Evolutionary conservation across 176 grass and related monocot genomes (phyloP).

Genomic region (Oryza coarctata): DNA sequence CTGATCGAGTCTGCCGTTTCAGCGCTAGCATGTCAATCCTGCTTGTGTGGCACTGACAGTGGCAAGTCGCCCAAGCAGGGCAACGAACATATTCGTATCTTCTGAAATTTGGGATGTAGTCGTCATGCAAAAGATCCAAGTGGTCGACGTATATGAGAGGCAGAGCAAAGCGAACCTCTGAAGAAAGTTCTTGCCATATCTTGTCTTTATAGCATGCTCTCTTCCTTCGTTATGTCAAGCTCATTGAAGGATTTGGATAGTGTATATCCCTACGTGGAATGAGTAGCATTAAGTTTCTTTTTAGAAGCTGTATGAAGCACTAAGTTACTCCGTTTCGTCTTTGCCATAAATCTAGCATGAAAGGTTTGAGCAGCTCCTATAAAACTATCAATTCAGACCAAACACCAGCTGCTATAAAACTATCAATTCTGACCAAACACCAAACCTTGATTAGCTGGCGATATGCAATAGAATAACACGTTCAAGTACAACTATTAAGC

Average conservation of each 20-base stretch:
- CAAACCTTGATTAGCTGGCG: too few relatives aligned
- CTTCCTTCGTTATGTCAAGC: not conserved
- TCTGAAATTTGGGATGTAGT: not conserved
- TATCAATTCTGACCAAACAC: too few relatives aligned
- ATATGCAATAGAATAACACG: too few relatives aligned
- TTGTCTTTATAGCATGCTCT: not conserved
- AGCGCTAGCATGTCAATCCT: conserved; percentile 27
- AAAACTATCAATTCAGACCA: not conserved
- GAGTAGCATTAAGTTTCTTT: not conserved
- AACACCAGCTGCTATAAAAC: too few relatives aligned
- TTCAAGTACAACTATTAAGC: too few relatives aligned
- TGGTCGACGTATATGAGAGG: not conserved
- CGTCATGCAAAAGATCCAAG: not conserved
- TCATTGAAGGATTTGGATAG: not conserved
- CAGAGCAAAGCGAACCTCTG: not conserved
- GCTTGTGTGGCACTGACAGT: conserved; percentile 28
- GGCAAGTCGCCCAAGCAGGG: not conserved
- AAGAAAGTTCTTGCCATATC: conserved; percentile 9
- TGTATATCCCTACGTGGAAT: not conserved
- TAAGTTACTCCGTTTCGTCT: not conserved
- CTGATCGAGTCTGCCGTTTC: conserved; percentile 2
- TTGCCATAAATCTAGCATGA: not conserved
- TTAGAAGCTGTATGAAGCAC: not conserved
- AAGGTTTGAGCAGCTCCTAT: not conserved
- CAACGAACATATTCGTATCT: not conserved